Base-by-base conservation (phyloP, 2,329 filamentous ascomycete species). In the Microsporum audouinii region DNA sequence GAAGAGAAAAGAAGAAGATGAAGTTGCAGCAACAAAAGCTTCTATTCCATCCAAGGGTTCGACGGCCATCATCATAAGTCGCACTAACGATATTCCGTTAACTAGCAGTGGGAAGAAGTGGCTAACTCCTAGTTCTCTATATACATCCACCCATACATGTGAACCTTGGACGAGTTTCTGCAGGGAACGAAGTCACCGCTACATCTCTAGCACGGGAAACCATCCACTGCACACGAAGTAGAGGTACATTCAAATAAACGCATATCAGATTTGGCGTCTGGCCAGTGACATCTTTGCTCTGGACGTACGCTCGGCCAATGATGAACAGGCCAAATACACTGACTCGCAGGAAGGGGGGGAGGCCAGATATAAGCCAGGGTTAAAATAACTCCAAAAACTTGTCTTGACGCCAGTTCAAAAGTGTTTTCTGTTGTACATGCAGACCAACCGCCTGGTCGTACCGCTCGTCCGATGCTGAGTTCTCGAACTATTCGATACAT, bases 1-100 rank as follows among this genome's bases (percentile, higher is more conserved):
- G 5, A n/a, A 4, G 39, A 43, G 43, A 27, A 5, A 7, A 53
- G 49, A 10, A 53, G 49, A 27, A 53, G 31, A 43, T 31, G 27
- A n/a, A 33, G 49, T 14, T 34, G 47, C 17, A 31, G 31, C 39
- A 43, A n/a, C 39, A 53, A 5, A 27, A 53, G 43, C 43, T 47
- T 23, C 43, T 17, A n/a, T n/a, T 43, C 39, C 27, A 53, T 33
- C 49, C 49, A 23, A 53, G 27, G 49, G 49, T 53, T 23, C 27
- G 49, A 53, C 12, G 29, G 39, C 39, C 39, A 43, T 17, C 14
- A 43, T 29, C 27, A 31, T 7, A 43, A 10, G 14, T 8, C 49
- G 49, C 49, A 53, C 49, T 53, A 53, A 53, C 49, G 49, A 53
- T 53, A 53, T 53, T 53, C 49, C 49, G 49, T 47, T 47, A 29